A percentile compares a stretch with the other conserved stretches of the same genome.
Conservation (phyloP, 2,329 filamentous ascomycete species). For the Cladobotryum mycophilum region DNA sequence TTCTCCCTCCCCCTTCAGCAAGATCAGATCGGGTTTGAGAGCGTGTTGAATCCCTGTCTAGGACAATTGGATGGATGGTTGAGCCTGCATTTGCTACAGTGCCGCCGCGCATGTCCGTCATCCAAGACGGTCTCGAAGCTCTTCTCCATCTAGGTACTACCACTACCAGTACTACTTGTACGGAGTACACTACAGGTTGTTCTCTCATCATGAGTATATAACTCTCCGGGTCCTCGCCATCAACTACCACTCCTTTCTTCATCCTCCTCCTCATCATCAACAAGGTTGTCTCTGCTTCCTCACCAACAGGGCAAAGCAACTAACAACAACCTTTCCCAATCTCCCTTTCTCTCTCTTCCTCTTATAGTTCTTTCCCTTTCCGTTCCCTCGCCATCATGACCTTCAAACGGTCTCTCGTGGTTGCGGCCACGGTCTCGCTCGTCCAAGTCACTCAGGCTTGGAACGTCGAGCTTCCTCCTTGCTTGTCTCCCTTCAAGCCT, state of each 20-base stretch:
- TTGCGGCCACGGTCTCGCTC: conserved; percentile 34
- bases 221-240: not conserved
- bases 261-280: not conserved
- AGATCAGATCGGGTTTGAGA: not conserved
- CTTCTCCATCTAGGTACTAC: too few species aligned
- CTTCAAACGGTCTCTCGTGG: conserved; percentile 18
- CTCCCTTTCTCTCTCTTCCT: too few species aligned
- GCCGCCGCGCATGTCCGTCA: too few species aligned
- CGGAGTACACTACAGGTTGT: not conserved
- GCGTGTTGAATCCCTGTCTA: too few species aligned
- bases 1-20: not conserved
- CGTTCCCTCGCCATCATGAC: conserved; percentile 8
- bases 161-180: too few species aligned
- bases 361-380: not conserved
- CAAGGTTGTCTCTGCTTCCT: not conserved
- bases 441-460: conserved; percentile 32
- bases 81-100: not conserved
- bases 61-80: not conserved
- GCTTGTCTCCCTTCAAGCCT: conserved; percentile 38
- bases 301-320: not conserved
- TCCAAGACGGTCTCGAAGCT: too few species aligned
- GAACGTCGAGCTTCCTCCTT: conserved; percentile 40
- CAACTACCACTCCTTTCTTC: not conserved
- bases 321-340: too few species aligned
- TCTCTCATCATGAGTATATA: conserved; percentile 1